Evolutionary conservation across 73 alveolate species (phyloP).

Genomic region (Paraurostyla sp.): DNA sequence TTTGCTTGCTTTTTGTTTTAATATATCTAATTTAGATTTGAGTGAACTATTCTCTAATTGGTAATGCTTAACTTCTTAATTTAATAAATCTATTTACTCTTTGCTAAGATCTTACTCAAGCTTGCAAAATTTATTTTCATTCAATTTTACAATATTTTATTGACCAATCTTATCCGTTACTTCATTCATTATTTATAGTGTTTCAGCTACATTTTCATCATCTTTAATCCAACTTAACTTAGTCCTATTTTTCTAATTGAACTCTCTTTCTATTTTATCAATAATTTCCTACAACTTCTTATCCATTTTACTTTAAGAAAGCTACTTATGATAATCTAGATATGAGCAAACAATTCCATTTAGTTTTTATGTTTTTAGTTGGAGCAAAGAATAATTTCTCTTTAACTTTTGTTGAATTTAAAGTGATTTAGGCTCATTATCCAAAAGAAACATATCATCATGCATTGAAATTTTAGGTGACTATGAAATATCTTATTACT

Average conservation of each 20-base stretch:
- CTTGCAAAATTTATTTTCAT: not conserved
- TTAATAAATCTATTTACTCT: not conserved
- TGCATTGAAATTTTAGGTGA: too few relatives aligned
- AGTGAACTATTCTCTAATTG: not conserved
- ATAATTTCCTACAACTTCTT: not conserved
- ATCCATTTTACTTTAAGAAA: not conserved
- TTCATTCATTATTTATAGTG: not conserved
- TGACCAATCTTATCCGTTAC: conserved; percentile 11
- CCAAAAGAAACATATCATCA: too few relatives aligned
- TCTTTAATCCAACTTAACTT: conserved; percentile 6
- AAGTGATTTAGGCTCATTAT: not conserved
- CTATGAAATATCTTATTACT: too few relatives aligned
- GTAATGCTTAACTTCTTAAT: not conserved
- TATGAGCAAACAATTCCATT: not conserved
- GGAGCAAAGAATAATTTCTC: not conserved
- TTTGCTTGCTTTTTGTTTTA: not conserved
- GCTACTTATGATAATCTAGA: not conserved
- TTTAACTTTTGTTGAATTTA: not conserved
- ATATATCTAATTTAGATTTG: not conserved
- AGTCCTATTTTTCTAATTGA: not conserved
- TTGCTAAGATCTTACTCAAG: not conserved
- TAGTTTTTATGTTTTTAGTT: not conserved
- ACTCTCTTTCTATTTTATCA: not conserved
- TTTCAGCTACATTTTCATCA: not conserved
- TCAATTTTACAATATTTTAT: not conserved